Base-by-base conservation (phyloP, 345 rosid genomes). In the Brassica juncea region DNA sequence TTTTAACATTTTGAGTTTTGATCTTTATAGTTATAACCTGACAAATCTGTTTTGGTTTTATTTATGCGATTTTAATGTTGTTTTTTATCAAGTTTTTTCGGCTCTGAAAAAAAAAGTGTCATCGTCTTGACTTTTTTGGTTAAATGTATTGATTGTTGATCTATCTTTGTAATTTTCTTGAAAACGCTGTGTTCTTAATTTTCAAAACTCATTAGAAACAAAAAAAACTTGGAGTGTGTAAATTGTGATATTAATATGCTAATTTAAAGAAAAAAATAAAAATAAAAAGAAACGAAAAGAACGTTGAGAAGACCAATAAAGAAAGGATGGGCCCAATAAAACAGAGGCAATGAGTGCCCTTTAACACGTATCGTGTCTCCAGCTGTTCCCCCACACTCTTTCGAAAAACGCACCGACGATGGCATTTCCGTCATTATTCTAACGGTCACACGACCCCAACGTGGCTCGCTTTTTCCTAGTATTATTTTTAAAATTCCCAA, bases 301-400 rank as follows among this genome's bases (percentile, higher is more conserved):
- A 58, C 71, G 82, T 74, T 69, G 82, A 28, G 79, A 52, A 62
- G 63, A 35, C 35, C 75, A 62, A 80, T 80, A 80, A 52, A 52
- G 60, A 79, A 27, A 49, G 6, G 5, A 71, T 66, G 73, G 78
- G 64, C 21, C 77, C 67, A 23, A 3, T 5, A 23, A 67, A 72
- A 72, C 63, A 79, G 63, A 79, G 52, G 68, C 62, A 66, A 67
- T 72, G 67, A 44, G 68, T 61, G 4, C 12, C 9, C 81, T 8
- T 69, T 78, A 14, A 55, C 77, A 72, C 68, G 73, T 72, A 49
- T 79, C 79, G 79, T 80, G 83, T 80, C 79, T 73, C 83, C 83
- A 74, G 83, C 79, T 80, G 70, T 73, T 60, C 42, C 59, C 72
- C 58, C 44, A 23, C 79, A 44, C 74, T 67, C 78, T 73, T 74